phyloP scores from a whole-genome alignment of 768 basidiomycete species.

The Mycena filopes region DNA sequence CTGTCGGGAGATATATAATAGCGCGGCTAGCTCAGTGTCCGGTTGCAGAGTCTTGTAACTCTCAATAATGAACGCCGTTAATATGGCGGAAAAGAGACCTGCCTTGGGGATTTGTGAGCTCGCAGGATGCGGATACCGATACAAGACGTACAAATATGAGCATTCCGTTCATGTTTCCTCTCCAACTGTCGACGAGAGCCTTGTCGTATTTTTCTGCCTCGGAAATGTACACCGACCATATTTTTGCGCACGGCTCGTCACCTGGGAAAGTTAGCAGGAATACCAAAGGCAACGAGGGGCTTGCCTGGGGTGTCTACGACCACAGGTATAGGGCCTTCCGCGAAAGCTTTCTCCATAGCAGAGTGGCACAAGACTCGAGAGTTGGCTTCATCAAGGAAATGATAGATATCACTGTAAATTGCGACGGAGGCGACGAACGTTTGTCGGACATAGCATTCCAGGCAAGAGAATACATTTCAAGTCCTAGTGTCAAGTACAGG shows the following conservation, averaged over 20 bases:
- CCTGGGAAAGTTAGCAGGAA: constrained; percentile 19
- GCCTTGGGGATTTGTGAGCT: constrained; percentile 15
- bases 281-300: neutral
- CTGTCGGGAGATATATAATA: constrained; percentile 12
- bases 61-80: constrained; percentile 33
- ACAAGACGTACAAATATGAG: constrained; percentile 28
- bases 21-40: neutral
- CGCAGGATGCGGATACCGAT: neutral
- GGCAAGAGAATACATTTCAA: no score
- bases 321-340: constrained; percentile 18
- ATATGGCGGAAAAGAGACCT: constrained; percentile 33
- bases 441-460: no score
- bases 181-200: constrained; percentile 30
- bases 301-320: constrained; percentile 30
- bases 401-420: no score
- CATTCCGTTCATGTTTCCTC: constrained; percentile 31
- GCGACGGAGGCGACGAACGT: no score
- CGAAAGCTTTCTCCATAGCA: constrained; percentile 11
- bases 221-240: constrained; percentile 33
- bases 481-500: no score
- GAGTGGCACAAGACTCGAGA: neutral
- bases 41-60: constrained; percentile 27
- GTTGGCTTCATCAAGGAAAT: no score
- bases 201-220: constrained; percentile 36
- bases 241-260: constrained; percentile 33